Percentiles rank a stretch among this genome's conserved stretches.
These are phyloP conservation scores for Pyrenula massariospora DNA, from an alignment of 495 filamentous ascomycete genomes.

Conservation along the genomic window DNA sequence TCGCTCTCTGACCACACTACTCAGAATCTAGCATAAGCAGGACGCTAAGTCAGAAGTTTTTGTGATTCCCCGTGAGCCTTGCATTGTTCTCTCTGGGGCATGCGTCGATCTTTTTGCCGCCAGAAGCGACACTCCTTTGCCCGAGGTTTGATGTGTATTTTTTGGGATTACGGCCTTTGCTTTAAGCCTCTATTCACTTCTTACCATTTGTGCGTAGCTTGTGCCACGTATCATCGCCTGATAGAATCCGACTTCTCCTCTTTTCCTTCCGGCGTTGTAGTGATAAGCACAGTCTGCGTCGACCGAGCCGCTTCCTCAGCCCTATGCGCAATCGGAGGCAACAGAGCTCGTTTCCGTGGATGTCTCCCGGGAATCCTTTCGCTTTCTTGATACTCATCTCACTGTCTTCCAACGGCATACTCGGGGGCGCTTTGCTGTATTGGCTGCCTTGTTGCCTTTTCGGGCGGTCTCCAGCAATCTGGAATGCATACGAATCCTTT, in stretches of 20 bases:
- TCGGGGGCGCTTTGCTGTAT: neutral
- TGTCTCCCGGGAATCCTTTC: conserved; percentile 4
- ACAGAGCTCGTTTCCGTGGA: conserved; percentile 7
- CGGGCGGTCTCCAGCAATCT: neutral
- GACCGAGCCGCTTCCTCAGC: conserved; percentile 2
- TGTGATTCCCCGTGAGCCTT: neutral
- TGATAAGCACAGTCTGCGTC: conserved; percentile 7
- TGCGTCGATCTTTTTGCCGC: neutral
- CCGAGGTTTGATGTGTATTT: neutral
- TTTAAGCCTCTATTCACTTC: neutral
- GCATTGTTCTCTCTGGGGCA: neutral
- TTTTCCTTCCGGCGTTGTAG: conserved; percentile 6
- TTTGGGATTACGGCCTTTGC: neutral
- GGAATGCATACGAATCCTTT: too few species aligned
- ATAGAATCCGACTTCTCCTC: conserved; percentile 5
- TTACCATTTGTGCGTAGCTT: neutral
- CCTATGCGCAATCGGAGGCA: conserved; percentile 4
- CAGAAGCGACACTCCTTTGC: neutral
- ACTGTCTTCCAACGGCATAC: neutral
- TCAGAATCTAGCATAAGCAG: neutral
- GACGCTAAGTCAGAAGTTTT: neutral
- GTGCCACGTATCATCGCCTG: neutral
- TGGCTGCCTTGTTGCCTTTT: neutral
- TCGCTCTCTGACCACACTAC: neutral
- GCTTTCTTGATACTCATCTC: conserved; percentile 5